These are phyloP conservation scores for Aspergillus glaucus DNA, from an alignment of 2,329 filamentous ascomycete species.

Conservation along the genomic window DNA sequence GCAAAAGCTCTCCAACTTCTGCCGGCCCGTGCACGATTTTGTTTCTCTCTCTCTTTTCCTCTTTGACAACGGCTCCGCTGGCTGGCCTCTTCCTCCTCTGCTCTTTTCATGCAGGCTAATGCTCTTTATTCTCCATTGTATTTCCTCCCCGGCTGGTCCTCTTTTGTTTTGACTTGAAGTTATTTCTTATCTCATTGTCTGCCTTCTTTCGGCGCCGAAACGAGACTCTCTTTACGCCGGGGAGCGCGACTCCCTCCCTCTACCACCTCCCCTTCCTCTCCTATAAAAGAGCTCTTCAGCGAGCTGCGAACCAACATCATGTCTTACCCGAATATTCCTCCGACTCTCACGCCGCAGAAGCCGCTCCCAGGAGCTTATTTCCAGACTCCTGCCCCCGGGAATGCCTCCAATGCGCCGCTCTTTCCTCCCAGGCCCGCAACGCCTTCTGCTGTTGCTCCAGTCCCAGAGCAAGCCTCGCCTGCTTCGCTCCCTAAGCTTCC, in stretches of 20 bases:
- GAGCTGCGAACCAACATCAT: conserved; percentile 22
- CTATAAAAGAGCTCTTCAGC: neutral
- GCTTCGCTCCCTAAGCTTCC: conserved; percentile 30
- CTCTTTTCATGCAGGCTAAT: conserved; percentile 6
- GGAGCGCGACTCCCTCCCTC: conserved; percentile 15
- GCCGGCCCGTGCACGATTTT: conserved; percentile 34
- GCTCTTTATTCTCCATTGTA: conserved; percentile 8
- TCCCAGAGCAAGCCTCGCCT: conserved; percentile 21
- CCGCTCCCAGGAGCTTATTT: conserved; percentile 38
- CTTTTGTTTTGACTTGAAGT: neutral
- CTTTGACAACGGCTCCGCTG: neutral
- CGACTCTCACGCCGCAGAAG: conserved; percentile 32
- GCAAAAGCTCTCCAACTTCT: conserved; percentile 10
- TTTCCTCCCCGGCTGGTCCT: conserved; percentile 9
- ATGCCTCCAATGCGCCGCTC: conserved; percentile 30
- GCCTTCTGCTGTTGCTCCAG: conserved; percentile 20
- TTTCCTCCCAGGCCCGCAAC: conserved; percentile 24
- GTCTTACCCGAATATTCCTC: conserved; percentile 35
- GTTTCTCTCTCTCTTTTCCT: conserved; percentile 18
- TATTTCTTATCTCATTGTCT: conserved; percentile 2
- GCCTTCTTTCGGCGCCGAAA: conserved; percentile 10
- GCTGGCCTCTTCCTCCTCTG: conserved; percentile 1
- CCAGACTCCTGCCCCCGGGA: conserved; percentile 34
- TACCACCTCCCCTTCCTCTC: neutral
- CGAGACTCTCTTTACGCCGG: conserved; percentile 14